These are phyloP conservation scores for Rosa chinensis DNA, from an alignment of 306 rosid genomes.

Conservation along the genomic window DNA sequence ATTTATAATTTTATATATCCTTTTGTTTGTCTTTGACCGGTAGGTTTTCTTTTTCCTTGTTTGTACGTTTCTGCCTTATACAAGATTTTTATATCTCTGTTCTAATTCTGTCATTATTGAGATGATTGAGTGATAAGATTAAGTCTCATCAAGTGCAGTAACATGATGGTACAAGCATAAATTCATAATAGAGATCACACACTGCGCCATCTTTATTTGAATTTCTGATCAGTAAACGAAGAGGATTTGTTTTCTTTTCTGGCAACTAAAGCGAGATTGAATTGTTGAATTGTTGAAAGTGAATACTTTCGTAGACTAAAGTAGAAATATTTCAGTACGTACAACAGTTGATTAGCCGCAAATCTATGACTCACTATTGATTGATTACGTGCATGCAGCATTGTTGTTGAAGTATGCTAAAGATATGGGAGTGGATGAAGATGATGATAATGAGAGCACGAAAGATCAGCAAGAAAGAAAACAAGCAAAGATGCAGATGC, in stretches of 20 bases:
- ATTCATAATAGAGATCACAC: not conserved
- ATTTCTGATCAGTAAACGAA: not conserved
- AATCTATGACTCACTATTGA: not conserved
- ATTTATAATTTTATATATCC: too few species aligned
- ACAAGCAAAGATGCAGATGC: slow-evolving; percentile 46
- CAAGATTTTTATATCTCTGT: not conserved
- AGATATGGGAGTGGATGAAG: slow-evolving; percentile 38
- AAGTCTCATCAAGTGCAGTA: not conserved
- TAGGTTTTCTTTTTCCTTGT: not conserved
- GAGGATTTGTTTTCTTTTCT: not conserved
- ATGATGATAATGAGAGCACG: slow-evolving; percentile 29
- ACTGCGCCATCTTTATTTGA: not conserved
- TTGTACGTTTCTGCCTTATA: not conserved
- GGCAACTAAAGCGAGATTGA: not conserved
- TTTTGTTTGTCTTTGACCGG: not conserved
- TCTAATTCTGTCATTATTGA: not conserved
- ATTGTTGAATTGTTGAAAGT: not conserved
- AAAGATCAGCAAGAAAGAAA: slow-evolving; percentile 35
- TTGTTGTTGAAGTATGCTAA: slow-evolving; percentile 64
- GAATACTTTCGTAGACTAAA: too few species aligned
- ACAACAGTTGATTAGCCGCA: not conserved
- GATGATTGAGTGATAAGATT: not conserved
- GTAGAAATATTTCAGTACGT: too few species aligned
- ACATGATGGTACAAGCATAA: not conserved
- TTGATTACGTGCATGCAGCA: slow-evolving; percentile 32